Conservation (phyloP, 768 basidiomycete genomes). For the Tricholoma bakamatsutake region DNA sequence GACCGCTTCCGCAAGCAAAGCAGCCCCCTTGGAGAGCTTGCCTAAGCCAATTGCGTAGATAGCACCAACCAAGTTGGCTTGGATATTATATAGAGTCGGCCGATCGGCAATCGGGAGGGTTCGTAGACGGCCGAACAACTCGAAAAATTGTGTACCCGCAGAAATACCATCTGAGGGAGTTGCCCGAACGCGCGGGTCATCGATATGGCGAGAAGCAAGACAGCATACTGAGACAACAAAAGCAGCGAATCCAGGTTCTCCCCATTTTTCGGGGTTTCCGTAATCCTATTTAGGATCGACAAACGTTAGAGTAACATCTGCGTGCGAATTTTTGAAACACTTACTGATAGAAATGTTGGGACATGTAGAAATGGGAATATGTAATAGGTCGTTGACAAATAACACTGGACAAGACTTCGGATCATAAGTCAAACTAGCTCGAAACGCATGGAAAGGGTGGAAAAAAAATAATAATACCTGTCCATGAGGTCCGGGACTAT, state of each 20-base stretch:
- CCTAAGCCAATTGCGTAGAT: conserved; percentile 91
- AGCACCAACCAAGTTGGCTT: conserved; percentile 86
- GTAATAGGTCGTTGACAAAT: conserved; percentile 90
- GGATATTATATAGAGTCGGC: conserved; percentile 88
- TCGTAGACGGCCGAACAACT: conserved; percentile 79
- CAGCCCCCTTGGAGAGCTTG: conserved; percentile 80
- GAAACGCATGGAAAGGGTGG: conserved; percentile 18
- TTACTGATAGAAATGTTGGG: conserved; percentile 76
- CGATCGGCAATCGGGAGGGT: conserved; percentile 85
- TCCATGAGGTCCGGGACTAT: conserved; percentile 93
- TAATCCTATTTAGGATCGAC: conserved; percentile 57
- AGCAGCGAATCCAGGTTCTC: conserved; percentile 89
- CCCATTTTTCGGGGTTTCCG: conserved; percentile 92
- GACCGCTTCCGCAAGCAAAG: conserved; percentile 79
- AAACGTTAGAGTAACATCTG: conserved; percentile 12
- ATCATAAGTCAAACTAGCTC: conserved; percentile 7
- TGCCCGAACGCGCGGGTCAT: conserved; percentile 84
- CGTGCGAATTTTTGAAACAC: conserved; percentile 17
- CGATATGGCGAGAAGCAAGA: conserved; percentile 86
- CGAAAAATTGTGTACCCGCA: conserved; percentile 89
- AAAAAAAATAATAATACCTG: conserved; percentile 48
- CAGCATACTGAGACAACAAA: conserved; percentile 94
- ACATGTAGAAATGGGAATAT: conserved; percentile 90
- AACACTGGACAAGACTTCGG: conserved; percentile 70
- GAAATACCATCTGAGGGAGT: conserved; percentile 81